These are phyloP conservation scores for Allomyces macrogynus DNA, from an alignment of 192 early-diverging fungal species.

Conservation along the genomic window DNA sequence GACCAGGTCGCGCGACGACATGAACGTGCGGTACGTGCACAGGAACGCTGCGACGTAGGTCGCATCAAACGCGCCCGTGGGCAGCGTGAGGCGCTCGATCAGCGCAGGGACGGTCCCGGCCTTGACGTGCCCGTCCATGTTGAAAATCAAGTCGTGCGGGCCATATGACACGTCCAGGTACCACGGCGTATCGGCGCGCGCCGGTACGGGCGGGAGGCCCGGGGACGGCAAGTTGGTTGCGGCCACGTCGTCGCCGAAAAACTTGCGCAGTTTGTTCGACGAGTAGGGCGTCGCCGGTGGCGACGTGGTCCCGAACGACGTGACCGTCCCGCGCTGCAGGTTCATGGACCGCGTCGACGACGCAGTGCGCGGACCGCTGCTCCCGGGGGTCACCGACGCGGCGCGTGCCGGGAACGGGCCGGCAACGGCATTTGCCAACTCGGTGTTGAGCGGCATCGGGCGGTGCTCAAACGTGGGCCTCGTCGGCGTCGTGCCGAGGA, in stretches of 20 bases:
- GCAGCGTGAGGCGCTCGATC: constrained; percentile 63
- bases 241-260: constrained; percentile 35
- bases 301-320: too few species aligned
- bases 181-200: constrained; percentile 35
- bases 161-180: constrained; percentile 60
- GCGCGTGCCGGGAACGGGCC: not conserved
- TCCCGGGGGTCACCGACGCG: constrained; percentile 3
- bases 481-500: constrained; percentile 10
- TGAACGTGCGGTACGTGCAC: constrained; percentile 86
- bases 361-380: constrained; percentile 5
- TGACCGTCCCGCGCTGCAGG: constrained; percentile 10
- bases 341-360: constrained; percentile 14
- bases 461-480: constrained; percentile 7
- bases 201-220: constrained; percentile 4
- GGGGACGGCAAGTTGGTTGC: constrained; percentile 8
- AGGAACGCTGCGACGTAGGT: constrained; percentile 75
- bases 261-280: constrained; percentile 24
- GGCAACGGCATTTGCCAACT: not conserved
- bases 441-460: not conserved
- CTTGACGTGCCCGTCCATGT: constrained; percentile 71
- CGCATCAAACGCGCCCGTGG: constrained; percentile 56
- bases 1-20: constrained; percentile 55
- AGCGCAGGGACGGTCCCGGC: constrained; percentile 74
- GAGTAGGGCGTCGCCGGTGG: too few species aligned
- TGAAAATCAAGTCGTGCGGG: constrained; percentile 55